Conservation (phyloP, 129 eudicot genomes). For the Chrysanthemum seticuspe region DNA sequence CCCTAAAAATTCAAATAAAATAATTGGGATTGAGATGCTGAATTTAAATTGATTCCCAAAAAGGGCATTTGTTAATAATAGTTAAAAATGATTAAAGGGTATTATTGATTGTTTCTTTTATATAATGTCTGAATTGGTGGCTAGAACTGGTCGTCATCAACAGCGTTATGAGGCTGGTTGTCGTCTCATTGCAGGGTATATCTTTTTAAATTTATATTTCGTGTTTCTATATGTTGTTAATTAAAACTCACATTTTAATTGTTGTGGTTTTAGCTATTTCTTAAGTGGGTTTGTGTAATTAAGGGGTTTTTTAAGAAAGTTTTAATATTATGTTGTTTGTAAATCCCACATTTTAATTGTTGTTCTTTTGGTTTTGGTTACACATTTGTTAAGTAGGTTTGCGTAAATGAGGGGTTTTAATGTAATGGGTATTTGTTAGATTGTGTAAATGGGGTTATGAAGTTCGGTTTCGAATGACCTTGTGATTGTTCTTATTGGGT, state of each 20-base stretch:
- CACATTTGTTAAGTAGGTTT: not conserved
- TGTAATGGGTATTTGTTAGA: no score
- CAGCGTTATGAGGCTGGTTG: conserved; percentile 79
- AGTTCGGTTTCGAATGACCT: not conserved
- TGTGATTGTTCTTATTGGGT: not conserved
- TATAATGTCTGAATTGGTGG: conserved; percentile 90
- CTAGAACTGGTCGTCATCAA: conserved; percentile 94
- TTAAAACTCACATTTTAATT: not conserved
- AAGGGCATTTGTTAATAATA: not conserved
- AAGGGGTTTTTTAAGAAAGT: conserved; percentile 8
- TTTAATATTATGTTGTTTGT: not conserved
- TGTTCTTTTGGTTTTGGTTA: not conserved
- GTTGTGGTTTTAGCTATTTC: not conserved
- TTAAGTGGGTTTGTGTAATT: not conserved
- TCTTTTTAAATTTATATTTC: not conserved
- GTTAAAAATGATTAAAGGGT: conserved; percentile 32
- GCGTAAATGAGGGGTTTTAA: not conserved
- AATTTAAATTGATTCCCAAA: not conserved
- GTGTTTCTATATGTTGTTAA: not conserved
- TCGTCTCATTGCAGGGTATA: conserved; percentile 91
- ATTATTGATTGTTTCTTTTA: conserved; percentile 1
- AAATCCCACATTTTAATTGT: not conserved
- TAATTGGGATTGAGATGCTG: no score
- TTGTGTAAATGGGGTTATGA: conserved; percentile 5
- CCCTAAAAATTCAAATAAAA: no score